Evolutionary conservation across 2,329 filamentous ascomycete species (phyloP).

Genomic region (Coniochaeta sp.): DNA sequence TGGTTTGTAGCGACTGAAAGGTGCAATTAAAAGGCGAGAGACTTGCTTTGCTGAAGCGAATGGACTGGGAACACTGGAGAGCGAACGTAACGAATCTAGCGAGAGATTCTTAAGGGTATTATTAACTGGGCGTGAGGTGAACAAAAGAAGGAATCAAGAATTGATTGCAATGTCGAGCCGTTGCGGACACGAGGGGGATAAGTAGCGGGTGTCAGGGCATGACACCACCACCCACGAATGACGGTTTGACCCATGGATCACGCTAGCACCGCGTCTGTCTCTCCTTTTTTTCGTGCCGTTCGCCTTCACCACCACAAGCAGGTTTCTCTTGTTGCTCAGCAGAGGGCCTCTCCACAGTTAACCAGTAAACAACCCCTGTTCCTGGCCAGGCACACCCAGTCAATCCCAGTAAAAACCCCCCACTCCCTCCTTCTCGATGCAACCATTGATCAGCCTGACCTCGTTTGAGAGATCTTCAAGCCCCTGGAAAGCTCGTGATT

Average conservation of each 20-base stretch:
- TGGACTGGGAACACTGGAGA: not conserved
- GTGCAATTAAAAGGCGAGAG: not conserved
- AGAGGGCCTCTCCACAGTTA: not conserved
- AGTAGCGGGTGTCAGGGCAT: not conserved
- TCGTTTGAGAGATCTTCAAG: not conserved
- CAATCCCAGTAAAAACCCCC: not conserved
- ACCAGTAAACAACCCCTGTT: not conserved
- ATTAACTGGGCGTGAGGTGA: not conserved
- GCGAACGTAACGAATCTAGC: conserved; percentile 1
- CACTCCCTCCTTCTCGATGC: not conserved
- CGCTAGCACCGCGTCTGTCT: conserved; percentile 2
- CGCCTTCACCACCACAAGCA: not conserved
- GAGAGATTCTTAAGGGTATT: not conserved
- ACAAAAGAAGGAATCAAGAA: not conserved
- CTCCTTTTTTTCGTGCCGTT: conserved; percentile 1
- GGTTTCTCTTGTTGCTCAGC: not conserved
- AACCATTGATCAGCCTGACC: not conserved
- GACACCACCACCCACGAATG: not conserved
- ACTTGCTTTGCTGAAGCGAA: not conserved
- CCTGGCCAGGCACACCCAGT: not conserved
- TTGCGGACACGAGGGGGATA: conserved; percentile 1
- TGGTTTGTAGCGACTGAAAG: not conserved
- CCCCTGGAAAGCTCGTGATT: not conserved
- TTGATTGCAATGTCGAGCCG: not conserved
- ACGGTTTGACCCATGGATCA: not conserved